Conservation (phyloP, 495 filamentous ascomycete species). For the Pyrenopolyporus hunteri region DNA sequence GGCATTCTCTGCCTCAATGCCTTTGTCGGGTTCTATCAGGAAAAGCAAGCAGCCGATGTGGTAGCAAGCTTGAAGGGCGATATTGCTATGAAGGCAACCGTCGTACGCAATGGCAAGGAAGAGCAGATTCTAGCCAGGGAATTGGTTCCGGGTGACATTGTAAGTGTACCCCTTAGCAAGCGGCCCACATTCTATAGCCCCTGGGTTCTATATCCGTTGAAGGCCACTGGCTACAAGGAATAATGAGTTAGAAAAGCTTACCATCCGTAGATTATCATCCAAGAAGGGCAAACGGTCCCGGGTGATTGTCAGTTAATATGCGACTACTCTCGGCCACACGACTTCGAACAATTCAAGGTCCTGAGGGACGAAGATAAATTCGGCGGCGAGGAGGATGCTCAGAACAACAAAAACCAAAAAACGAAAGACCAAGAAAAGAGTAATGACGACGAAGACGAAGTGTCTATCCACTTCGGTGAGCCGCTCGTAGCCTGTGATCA, state of each 20-base stretch:
- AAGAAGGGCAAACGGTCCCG: constrained; percentile 78
- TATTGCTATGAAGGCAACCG: constrained; percentile 78
- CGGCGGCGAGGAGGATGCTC: constrained; percentile 48
- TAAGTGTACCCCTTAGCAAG: constrained; percentile 49
- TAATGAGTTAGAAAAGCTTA: neutral
- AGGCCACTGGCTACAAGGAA: neutral
- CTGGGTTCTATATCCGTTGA: neutral
- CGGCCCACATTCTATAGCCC: neutral
- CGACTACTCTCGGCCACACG: constrained; percentile 72
- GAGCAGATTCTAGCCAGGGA: constrained; percentile 78
- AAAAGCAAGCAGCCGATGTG: constrained; percentile 85
- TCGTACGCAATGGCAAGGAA: constrained; percentile 74
- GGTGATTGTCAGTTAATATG: constrained; percentile 79
- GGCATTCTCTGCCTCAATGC: constrained; percentile 82
- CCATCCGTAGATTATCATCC: constrained; percentile 61
- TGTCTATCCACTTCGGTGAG: constrained; percentile 74
- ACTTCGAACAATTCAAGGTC: constrained; percentile 71
- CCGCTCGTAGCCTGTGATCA: constrained; percentile 88
- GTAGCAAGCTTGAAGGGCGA: constrained; percentile 82
- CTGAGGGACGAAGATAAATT: constrained; percentile 66
- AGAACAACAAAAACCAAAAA: constrained; percentile 33
- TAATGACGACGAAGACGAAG: constrained; percentile 77
- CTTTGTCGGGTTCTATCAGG: constrained; percentile 84
- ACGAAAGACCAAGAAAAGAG: constrained; percentile 63
- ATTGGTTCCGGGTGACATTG: constrained; percentile 81